These are phyloP conservation scores for Botrytis elliptica DNA, from an alignment of 2,329 filamentous ascomycete species.

Conservation along the genomic window DNA sequence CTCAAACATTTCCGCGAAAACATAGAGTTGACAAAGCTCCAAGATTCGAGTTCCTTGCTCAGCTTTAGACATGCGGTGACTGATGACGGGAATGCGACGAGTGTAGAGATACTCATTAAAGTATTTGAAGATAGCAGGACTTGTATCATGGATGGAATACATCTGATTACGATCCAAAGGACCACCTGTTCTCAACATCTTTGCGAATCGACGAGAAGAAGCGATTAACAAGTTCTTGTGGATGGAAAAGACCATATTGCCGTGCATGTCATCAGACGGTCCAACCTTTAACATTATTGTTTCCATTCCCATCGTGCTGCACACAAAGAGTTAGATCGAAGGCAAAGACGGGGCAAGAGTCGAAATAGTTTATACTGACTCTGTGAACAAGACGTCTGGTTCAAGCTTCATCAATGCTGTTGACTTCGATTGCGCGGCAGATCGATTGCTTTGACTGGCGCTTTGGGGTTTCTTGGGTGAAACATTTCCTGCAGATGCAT, in stretches of 20 bases:
- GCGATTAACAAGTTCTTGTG: slow-evolving; percentile 2
- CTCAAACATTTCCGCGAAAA: slow-evolving; percentile 24
- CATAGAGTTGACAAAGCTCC: slow-evolving; percentile 29
- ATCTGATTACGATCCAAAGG: neutral
- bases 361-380: neutral
- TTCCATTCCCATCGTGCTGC: slow-evolving; percentile 12
- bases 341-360: neutral
- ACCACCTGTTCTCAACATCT: neutral
- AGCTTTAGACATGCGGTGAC: neutral
- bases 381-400: slow-evolving; percentile 7
- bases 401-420: neutral
- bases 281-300: slow-evolving; percentile 9
- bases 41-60: slow-evolving; percentile 18
- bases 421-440: neutral
- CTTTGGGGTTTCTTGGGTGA: neutral
- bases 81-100: slow-evolving; percentile 22
- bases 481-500: no score
- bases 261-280: neutral
- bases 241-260: slow-evolving; percentile 11
- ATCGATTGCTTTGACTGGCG: neutral
- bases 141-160: slow-evolving; percentile 12
- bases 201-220: slow-evolving; percentile 1
- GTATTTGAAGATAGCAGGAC: slow-evolving; percentile 25
- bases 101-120: slow-evolving; percentile 30
- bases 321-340: neutral